Evolutionary conservation across 2,329 filamentous ascomycete species (phyloP).

Genomic region (Ascochyta viciae-villosae): DNA sequence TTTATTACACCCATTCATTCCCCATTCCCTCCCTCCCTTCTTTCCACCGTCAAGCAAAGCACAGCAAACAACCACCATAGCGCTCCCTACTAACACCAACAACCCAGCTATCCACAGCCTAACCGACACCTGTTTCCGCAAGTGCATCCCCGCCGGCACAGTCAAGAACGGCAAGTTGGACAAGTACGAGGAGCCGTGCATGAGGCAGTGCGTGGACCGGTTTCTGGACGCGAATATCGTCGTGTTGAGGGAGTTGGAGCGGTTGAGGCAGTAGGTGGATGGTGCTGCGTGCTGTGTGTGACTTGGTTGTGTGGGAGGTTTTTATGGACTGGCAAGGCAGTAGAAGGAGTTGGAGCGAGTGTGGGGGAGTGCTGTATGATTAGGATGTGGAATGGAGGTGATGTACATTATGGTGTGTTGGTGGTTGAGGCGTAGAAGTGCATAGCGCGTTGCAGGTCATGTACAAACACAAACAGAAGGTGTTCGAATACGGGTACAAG

Average conservation of each 20-base stretch:
- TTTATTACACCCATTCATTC: too few relatives aligned
- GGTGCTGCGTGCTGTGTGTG: too few relatives aligned
- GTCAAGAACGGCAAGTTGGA: slow-evolving; percentile 78
- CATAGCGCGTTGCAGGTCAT: too few relatives aligned
- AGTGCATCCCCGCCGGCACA: slow-evolving; percentile 79
- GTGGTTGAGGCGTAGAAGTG: too few relatives aligned
- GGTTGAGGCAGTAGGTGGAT: slow-evolving; percentile 50
- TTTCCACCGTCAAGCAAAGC: too few relatives aligned
- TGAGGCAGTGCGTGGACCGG: slow-evolving; percentile 91
- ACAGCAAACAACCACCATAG: too few relatives aligned
- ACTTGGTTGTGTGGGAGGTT: too few relatives aligned
- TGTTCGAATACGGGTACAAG: too few relatives aligned
- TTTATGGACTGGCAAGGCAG: neutral
- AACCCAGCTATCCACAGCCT: slow-evolving; percentile 66
- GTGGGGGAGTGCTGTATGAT: neutral
- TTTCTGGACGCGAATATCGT: slow-evolving; percentile 89
- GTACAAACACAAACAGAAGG: too few relatives aligned
- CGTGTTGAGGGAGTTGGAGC: slow-evolving; percentile 85
- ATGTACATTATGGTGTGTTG: too few relatives aligned
- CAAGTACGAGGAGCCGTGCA: slow-evolving; percentile 78
- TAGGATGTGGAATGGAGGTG: neutral
- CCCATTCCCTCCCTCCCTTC: too few relatives aligned
- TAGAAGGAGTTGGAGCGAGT: neutral
- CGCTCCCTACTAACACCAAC: neutral
- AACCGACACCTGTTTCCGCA: slow-evolving; percentile 88